Evolutionary conservation across 495 filamentous ascomycete species (phyloP), one percentile per base, ranked within the genome.

Genomic region (Aspergillus steynii): DNA sequence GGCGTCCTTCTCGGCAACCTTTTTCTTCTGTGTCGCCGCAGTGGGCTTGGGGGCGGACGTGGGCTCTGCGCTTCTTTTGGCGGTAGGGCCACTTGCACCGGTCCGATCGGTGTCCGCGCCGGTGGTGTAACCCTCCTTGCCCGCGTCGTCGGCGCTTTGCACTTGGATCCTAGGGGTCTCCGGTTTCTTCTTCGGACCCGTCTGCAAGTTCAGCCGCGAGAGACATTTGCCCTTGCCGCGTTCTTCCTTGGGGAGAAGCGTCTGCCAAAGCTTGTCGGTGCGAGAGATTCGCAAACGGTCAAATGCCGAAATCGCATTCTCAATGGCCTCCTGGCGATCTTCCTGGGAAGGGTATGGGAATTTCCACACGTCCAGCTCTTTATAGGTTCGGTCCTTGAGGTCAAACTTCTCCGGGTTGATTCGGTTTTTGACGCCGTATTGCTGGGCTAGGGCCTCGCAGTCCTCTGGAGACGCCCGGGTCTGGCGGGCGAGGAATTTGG

Each of bases 351-450:
- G 77, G 70, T 93, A 95, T 6, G 82, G 78, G 71, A 92, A 95
- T 14, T 84, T 84, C 83, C 88, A 96, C 20, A 92, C 83, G 68
- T 96, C 89, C 31, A 97, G 78, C 59, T 96, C 92, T 66, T 89
- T 92, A 80, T 88, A 96, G 48, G 80, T 79, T 62, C 84, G 85
- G 68, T 90, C 90, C 65, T 77, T 83, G 51, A 94, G 75, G 55
- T 81, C 79, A 77, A 85, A 92, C 59, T 89, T 90, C 65, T 85
- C 82, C 3, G 77, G 71, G 48, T 83, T 77, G 50, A 88, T 80
- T 55, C 85, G 83, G 29, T 85, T 86, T 52, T 87, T 81, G 58
- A 83, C 82, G 34, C 74, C 82, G 55, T 78, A 77, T 60, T 86
- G 83, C 47, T 86, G 74, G 10, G 83, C 82, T 20, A 83, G 69